Percentiles rank a stretch among this genome's conserved stretches.
phyloP scores from a whole-genome alignment of 257 asterid species.

The Orobanche coerulescens region DNA sequence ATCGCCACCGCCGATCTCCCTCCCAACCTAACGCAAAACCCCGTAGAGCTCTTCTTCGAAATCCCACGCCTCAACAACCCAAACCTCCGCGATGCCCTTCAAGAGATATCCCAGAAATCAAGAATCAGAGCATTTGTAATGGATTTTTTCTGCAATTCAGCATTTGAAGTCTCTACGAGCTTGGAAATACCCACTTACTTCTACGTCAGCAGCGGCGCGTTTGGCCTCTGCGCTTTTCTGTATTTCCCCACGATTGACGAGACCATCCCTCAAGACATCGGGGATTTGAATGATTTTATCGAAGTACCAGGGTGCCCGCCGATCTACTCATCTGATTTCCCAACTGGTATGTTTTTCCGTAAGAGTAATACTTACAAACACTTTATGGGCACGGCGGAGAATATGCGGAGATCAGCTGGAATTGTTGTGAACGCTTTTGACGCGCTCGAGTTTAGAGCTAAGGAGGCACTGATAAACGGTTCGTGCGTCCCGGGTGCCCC shows the following conservation, averaged over 20 bases:
- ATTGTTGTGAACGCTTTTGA: constrained; percentile 22
- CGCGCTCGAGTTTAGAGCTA: constrained; percentile 26
- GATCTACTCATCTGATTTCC: constrained; percentile 24
- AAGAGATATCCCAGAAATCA: constrained; percentile 21
- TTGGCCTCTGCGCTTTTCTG: constrained; percentile 17
- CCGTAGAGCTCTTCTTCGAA: constrained; percentile 28
- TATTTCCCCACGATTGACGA: constrained; percentile 23
- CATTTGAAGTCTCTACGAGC: constrained; percentile 23
- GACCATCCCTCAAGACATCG: constrained; percentile 7
- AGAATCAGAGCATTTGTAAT: constrained; percentile 29
- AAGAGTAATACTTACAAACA: constrained; percentile 19
- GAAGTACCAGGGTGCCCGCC: constrained; percentile 25
- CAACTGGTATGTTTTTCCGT: constrained; percentile 11
- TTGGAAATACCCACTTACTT: constrained; percentile 31
- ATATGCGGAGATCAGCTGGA: constrained; percentile 24
- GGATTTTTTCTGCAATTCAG: constrained; percentile 35
- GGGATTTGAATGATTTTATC: not conserved
- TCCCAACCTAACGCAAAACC: not conserved
- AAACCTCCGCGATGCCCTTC: constrained; percentile 21
- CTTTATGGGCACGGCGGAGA: constrained; percentile 16
- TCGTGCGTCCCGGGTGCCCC: constrained; percentile 28
- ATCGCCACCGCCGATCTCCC: constrained; percentile 27
- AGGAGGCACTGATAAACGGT: constrained; percentile 29
- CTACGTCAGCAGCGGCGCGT: constrained; percentile 23
- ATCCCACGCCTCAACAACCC: constrained; percentile 35